Percentiles rank a stretch among this genome's conserved stretches.
Evolutionary conservation across 2,329 filamentous ascomycete species (phyloP).

Genomic region (Juglanconis juglandina): DNA sequence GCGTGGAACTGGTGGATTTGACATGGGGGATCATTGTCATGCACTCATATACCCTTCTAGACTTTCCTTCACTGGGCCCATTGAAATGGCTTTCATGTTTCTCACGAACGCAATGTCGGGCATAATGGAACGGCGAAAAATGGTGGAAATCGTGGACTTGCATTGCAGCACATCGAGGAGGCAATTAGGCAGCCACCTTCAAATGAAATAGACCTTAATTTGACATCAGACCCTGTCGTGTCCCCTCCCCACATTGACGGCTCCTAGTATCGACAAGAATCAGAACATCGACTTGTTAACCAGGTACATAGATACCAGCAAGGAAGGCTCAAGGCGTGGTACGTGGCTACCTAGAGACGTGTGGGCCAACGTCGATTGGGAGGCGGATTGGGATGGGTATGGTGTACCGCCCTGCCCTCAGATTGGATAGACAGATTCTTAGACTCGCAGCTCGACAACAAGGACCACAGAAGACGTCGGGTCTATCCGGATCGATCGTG

Average conservation of each 20-base stretch:
- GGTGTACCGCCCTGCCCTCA: neutral
- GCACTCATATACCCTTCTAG: constrained; percentile 19
- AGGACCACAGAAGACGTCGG: neutral
- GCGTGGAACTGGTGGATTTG: constrained; percentile 10
- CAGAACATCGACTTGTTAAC: too few species aligned
- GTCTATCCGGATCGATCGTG: neutral
- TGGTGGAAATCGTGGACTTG: constrained; percentile 12
- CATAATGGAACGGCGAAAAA: constrained; percentile 12
- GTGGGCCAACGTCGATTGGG: too few species aligned
- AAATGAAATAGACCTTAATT: constrained; percentile 11
- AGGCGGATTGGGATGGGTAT: neutral
- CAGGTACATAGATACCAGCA: too few species aligned
- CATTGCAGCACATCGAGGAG: neutral
- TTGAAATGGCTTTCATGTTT: constrained; percentile 14
- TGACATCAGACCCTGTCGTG: neutral
- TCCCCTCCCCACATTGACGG: neutral
- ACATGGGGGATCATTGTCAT: constrained; percentile 2
- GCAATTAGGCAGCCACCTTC: neutral
- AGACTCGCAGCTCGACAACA: neutral
- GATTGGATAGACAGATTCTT: neutral
- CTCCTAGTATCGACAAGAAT: too few species aligned
- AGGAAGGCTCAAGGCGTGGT: too few species aligned
- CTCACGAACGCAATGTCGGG: constrained; percentile 13
- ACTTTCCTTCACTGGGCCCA: constrained; percentile 18
- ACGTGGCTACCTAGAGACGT: too few species aligned